Base-by-base conservation (phyloP, 495 filamentous ascomycete genomes). In the Hypoxylon perforatum region DNA sequence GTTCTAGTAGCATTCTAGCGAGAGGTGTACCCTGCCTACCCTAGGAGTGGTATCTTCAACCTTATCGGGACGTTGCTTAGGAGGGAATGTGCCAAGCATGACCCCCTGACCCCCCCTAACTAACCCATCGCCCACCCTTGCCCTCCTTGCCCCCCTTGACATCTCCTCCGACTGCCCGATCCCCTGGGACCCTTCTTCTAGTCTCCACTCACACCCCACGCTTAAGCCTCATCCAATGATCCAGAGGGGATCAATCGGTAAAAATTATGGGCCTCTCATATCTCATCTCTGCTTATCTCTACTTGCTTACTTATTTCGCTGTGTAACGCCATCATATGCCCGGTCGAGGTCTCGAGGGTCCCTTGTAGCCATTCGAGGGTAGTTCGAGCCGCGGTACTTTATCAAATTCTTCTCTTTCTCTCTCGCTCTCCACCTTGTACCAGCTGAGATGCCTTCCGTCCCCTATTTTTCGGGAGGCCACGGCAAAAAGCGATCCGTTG, bases 211-310 rank as follows among this genome's bases (percentile, higher is more conserved):
- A 9, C 46, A 51, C 7, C n/a, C 41, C 38, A 55, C 60, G 44
- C 21, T 14, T 6, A 15, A 69, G 36, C 46, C 50, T 59, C 36
- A 30, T 39, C 45, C 45, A 59, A 68, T 68, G 44, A 57, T n/a
- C 38, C 7, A 17, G 12, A 17, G 38, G 9, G 4, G 38, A 7
- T 18, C 30, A 33, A 33, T 41, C 14, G 47, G 41, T 14, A 18
- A 17, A 33, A 38, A 53, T 39, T 51, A 50, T 59, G 56, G 53
- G 44, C 36, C 57, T 41, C 45, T 30, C 30, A 33, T 33, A 38
- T 55, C 49, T 38, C n/a, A n/a, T n/a, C n/a, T n/a, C n/a, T 69
- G 50, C 66, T 69, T 69, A 69, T 69, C 66, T 69, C 22, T 65
- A 22, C 36, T 50, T 61, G 61, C 66, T 69, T 69, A 69, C 66